Percentiles rank a stretch among this genome's conserved stretches.
phyloP scores from a whole-genome alignment of 2,329 filamentous ascomycete genomes.

The Fusarium begoniae region DNA sequence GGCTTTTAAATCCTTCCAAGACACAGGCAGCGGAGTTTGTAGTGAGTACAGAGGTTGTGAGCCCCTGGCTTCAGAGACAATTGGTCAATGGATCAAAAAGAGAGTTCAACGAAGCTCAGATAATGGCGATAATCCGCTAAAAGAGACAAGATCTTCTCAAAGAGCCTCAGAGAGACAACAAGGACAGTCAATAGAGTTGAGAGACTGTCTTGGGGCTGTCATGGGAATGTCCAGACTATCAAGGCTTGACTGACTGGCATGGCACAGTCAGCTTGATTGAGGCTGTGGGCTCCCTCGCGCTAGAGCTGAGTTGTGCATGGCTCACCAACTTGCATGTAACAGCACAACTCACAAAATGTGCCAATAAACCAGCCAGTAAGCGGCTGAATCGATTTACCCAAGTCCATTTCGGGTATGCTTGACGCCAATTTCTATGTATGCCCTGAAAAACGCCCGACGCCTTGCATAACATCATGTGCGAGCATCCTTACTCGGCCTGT shows the following conservation, averaged over 20 bases:
- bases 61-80: background rate
- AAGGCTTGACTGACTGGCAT: slow-evolving; percentile 5
- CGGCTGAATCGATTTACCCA: background rate
- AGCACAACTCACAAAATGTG: background rate
- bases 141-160: background rate
- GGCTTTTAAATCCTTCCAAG: background rate
- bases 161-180: background rate
- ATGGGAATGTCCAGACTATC: background rate
- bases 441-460: slow-evolving; percentile 37
- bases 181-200: background rate
- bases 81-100: background rate
- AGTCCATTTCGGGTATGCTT: slow-evolving; percentile 11
- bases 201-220: background rate
- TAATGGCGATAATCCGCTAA: background rate
- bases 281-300: slow-evolving; percentile 15
- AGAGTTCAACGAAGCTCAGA: background rate
- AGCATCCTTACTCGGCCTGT: slow-evolving; percentile 43
- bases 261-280: slow-evolving; percentile 5
- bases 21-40: background rate
- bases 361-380: slow-evolving; percentile 5
- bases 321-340: background rate
- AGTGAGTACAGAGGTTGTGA: background rate
- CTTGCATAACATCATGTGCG: slow-evolving; percentile 2
- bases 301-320: slow-evolving; percentile 4
- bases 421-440: slow-evolving; percentile 13